phyloP scores from a whole-genome alignment of 768 basidiomycete species.

The Suillus variegatus region DNA sequence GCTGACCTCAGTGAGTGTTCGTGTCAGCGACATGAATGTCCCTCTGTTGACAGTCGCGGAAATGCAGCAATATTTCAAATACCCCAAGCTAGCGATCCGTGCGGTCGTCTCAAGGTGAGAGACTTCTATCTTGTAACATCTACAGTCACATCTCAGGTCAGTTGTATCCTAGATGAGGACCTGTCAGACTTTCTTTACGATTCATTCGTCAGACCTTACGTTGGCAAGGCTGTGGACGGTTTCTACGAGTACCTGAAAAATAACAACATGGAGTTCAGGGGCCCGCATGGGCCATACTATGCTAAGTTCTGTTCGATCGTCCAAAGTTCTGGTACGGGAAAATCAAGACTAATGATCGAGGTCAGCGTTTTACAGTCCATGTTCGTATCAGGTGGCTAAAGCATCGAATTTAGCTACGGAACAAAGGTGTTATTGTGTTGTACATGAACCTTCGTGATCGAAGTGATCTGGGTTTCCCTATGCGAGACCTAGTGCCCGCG shows the following conservation, averaged over 20 bases:
- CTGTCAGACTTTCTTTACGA: not conserved
- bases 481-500: slow-evolving; percentile 16
- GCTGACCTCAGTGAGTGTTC: not conserved
- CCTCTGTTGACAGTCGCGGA: not conserved
- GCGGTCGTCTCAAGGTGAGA: not conserved
- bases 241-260: slow-evolving; percentile 21
- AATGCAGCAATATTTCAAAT: not conserved
- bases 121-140: not conserved
- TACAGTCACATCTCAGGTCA: not conserved
- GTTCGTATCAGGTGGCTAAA: not conserved
- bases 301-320: slow-evolving; percentile 17
- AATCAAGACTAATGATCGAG: slow-evolving; percentile 18
- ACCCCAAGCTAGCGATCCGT: no score
- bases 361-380: not conserved
- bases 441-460: slow-evolving; percentile 17
- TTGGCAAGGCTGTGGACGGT: slow-evolving; percentile 13
- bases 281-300: not conserved
- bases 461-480: slow-evolving; percentile 15
- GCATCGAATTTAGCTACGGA: slow-evolving; percentile 7
- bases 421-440: slow-evolving; percentile 17
- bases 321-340: slow-evolving; percentile 24
- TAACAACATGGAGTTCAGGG: slow-evolving; percentile 8
- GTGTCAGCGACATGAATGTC: not conserved
- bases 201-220: slow-evolving; percentile 7
- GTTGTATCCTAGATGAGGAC: not conserved